Conservation (phyloP, 768 basidiomycete genomes). For the Artomyces pyxidatus region DNA sequence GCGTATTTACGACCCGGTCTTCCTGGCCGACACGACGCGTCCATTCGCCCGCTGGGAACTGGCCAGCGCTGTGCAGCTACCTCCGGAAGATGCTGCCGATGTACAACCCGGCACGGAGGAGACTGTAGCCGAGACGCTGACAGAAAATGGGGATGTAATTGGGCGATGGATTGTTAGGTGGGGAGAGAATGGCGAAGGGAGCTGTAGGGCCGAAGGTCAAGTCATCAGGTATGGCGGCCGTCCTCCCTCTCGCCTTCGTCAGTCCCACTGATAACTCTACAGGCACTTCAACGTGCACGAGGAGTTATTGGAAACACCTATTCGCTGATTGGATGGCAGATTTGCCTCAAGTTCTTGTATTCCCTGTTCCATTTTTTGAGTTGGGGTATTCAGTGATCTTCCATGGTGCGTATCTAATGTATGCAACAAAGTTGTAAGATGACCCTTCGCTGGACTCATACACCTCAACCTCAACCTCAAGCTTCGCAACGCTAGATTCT, state of each 20-base stretch:
- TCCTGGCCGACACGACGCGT: conserved; percentile 56
- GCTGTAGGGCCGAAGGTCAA: conserved; percentile 53
- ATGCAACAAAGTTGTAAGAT: no score
- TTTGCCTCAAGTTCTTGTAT: no score
- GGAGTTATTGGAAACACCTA: conserved; percentile 28
- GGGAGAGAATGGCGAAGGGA: conserved; percentile 57
- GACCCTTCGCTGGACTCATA: no score
- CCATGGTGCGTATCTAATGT: no score
- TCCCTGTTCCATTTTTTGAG: no score
- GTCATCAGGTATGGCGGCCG: conserved; percentile 47
- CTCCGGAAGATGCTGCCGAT: conserved; percentile 26
- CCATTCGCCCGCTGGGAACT: conserved; percentile 82
- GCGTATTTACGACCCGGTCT: conserved; percentile 66
- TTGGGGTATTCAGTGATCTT: no score
- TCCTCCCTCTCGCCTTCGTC: not conserved
- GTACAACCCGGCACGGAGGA: conserved; percentile 51
- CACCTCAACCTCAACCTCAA: no score
- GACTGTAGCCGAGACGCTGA: conserved; percentile 71
- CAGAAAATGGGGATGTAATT: conserved; percentile 47
- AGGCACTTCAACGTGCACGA: conserved; percentile 50
- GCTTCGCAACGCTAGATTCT: no score
- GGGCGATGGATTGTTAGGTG: conserved; percentile 78
- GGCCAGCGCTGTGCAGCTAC: conserved; percentile 42
- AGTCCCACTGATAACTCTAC: not conserved
- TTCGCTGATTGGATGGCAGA: no score